Conservation (phyloP, 371 early-diverging fungal genomes). For the Coemansia sp. region DNA sequence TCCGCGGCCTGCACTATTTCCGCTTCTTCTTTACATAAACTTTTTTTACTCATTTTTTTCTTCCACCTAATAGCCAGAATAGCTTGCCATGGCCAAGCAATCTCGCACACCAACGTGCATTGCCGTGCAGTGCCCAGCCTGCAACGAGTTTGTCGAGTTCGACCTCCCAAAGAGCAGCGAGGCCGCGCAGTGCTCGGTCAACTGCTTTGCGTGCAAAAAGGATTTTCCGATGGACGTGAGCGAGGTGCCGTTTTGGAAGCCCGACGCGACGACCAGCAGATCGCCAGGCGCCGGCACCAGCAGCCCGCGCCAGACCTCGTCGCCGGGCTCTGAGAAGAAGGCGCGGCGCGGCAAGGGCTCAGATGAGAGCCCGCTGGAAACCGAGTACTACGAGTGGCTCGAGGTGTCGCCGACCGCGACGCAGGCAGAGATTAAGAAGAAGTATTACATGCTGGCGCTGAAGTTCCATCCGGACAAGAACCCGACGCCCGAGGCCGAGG, state of each 20-base stretch:
- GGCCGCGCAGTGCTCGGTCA: slow-evolving; percentile 27
- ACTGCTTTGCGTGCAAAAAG: slow-evolving; percentile 43
- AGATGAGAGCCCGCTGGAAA: slow-evolving; percentile 68
- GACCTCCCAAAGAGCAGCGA: slow-evolving; percentile 55
- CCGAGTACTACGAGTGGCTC: slow-evolving; percentile 86
- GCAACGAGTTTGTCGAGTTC: slow-evolving; percentile 54
- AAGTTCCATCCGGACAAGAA: slow-evolving; percentile 97
- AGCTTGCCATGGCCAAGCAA: slow-evolving; percentile 38
- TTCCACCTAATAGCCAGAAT: neutral
- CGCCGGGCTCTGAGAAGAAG: slow-evolving; percentile 1
- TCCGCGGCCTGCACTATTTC: neutral
- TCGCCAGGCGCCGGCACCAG: slow-evolving; percentile 3
- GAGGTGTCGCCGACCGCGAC: slow-evolving; percentile 82
- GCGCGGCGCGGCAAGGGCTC: slow-evolving; percentile 54
- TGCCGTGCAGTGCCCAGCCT: slow-evolving; percentile 60
- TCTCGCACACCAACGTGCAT: slow-evolving; percentile 57
- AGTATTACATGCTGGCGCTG: slow-evolving; percentile 87
- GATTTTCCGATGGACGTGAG: slow-evolving; percentile 47
- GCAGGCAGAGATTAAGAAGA: slow-evolving; percentile 88
- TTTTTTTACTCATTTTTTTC: neutral
- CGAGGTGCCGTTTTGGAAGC: slow-evolving; percentile 50
- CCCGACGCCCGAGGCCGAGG: slow-evolving; percentile 80
- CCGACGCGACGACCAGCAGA: neutral
- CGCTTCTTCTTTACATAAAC: neutral
- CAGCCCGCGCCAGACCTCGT: slow-evolving; percentile 7